Evolutionary conservation across 768 basidiomycete genomes (phyloP), one percentile per base, ranked within the genome.

Genomic region (Suillus weaverae): DNA sequence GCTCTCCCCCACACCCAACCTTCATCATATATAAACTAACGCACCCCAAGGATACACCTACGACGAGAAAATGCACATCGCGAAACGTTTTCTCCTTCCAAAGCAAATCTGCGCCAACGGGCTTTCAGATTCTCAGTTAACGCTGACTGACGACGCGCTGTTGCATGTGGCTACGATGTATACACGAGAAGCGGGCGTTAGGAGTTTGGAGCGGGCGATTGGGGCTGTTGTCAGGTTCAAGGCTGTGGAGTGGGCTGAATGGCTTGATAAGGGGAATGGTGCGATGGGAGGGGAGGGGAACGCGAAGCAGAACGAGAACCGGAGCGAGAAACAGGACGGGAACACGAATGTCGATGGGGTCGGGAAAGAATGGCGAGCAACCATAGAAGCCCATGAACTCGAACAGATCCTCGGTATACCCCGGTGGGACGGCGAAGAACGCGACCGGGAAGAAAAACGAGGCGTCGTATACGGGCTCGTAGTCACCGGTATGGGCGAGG

Each of bases 121-220:
- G 0, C 80, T 97, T 59, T 76, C 84, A 7, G 77, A 81, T 0
- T 78, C 82, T 1, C 87, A 89, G 33, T 78, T 97, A 33, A 75
- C 79, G 26, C 78, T 97, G 50, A 86, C 86, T 0, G 89, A 94
- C 60, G 85, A 87, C 11, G 88, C 89, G 0, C 74, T 97, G 36
- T 76, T 89, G 62, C 84, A 86, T 60, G 84, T 97, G 57, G 88
- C 90, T 22, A 91, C 89, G 1, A 82, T 87, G 26, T 96, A 94
- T 70, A 96, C 95, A 2, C 83, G 92, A 7, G 95, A 98, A 76
- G 94, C 95, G 0, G 96, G 96, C 39, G 95, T 98, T n/a, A 86
- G 96, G 41, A 88, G 87, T 53, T 84, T 97, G 18, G 95, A 97
- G 71, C 86, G 95, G 14, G 87, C 92, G 2, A 87, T 98, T 48